These are phyloP conservation scores for Metarhizium album DNA, from an alignment of 2,329 filamentous ascomycete species.

Conservation along the genomic window DNA sequence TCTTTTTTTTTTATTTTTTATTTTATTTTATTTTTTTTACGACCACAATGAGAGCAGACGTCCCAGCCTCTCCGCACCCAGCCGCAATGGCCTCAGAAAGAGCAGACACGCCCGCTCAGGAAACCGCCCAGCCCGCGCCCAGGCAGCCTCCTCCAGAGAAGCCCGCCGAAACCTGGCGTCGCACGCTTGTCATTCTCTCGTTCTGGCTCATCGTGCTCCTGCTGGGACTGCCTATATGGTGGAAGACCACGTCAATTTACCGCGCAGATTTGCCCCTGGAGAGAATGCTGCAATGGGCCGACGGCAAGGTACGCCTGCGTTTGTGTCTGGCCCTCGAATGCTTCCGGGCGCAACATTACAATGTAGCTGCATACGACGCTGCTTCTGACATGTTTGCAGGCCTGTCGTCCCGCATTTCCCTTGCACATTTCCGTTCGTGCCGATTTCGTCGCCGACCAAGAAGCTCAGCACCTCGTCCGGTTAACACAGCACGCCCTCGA, in stretches of 20 bases:
- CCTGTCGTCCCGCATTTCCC: slow-evolving; percentile 80
- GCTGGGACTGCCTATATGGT: slow-evolving; percentile 89
- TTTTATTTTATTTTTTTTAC: too few species aligned
- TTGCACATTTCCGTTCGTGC: slow-evolving; percentile 71
- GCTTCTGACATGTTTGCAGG: slow-evolving; percentile 35
- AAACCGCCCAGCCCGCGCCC: slow-evolving; percentile 5
- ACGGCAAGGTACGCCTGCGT: slow-evolving; percentile 57
- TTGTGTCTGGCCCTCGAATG: background rate
- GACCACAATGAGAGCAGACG: too few species aligned
- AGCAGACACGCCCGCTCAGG: slow-evolving; percentile 10
- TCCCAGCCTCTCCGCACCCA: too few species aligned
- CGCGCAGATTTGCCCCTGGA: slow-evolving; percentile 72
- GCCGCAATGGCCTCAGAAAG: slow-evolving; percentile 13
- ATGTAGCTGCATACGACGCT: background rate
- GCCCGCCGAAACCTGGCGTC: slow-evolving; percentile 54
- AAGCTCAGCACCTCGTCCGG: slow-evolving; percentile 63
- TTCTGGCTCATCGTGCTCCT: slow-evolving; percentile 84
- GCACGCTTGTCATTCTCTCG: slow-evolving; percentile 67
- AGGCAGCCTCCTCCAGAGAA: slow-evolving; percentile 66
- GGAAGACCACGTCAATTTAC: slow-evolving; percentile 87
- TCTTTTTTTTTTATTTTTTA: too few species aligned
- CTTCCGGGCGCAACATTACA: background rate
- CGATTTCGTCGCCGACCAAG: slow-evolving; percentile 50
- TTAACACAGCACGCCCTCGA: slow-evolving; percentile 81
- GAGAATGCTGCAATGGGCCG: slow-evolving; percentile 82